Percentiles rank a stretch among this genome's conserved stretches.
Evolutionary conservation across 2,329 filamentous ascomycete species (phyloP).

Genomic region (Bipolaris cookei): DNA sequence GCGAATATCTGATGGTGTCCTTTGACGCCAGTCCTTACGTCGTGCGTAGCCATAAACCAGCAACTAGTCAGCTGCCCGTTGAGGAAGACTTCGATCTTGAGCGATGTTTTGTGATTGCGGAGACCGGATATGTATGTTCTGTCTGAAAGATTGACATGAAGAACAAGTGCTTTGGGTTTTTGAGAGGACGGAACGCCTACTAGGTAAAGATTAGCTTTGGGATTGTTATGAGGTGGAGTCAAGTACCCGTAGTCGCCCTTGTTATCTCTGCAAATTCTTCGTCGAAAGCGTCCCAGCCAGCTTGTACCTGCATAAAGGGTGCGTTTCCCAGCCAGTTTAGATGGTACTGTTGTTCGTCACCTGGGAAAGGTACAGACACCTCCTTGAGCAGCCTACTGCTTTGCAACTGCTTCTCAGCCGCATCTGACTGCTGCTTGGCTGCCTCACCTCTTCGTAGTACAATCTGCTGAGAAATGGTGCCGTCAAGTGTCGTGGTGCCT

Average conservation of each 20-base stretch:
- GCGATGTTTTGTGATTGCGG: constrained; percentile 34
- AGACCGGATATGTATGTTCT: constrained; percentile 39
- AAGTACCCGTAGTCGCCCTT: not conserved
- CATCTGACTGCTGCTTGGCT: constrained; percentile 29
- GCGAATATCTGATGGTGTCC: constrained; percentile 42
- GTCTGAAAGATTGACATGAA: constrained; percentile 42
- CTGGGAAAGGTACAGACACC: constrained; percentile 32
- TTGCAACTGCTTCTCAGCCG: constrained; percentile 28
- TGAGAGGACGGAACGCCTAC: not conserved
- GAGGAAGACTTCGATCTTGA: constrained; percentile 58
- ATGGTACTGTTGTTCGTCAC: constrained; percentile 28
- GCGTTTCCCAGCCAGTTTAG: constrained; percentile 40
- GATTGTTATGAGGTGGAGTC: not conserved
- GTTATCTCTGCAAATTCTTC: not conserved
- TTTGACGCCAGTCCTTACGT: constrained; percentile 26
- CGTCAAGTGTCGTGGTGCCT: constrained; percentile 31
- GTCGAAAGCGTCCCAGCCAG: not conserved
- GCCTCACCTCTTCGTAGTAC: constrained; percentile 28
- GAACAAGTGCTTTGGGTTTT: constrained; percentile 31
- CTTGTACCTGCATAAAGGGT: constrained; percentile 45
- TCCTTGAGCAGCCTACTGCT: constrained; percentile 33
- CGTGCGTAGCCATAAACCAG: constrained; percentile 32
- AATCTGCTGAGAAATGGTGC: constrained; percentile 35
- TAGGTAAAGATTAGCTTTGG: not conserved
- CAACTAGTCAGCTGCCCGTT: constrained; percentile 54